A percentile compares a stretch with the other conserved stretches of the same genome.
Evolutionary conservation across 768 basidiomycete species (phyloP).

Genomic region (Psilocybe subaeruginosa): DNA sequence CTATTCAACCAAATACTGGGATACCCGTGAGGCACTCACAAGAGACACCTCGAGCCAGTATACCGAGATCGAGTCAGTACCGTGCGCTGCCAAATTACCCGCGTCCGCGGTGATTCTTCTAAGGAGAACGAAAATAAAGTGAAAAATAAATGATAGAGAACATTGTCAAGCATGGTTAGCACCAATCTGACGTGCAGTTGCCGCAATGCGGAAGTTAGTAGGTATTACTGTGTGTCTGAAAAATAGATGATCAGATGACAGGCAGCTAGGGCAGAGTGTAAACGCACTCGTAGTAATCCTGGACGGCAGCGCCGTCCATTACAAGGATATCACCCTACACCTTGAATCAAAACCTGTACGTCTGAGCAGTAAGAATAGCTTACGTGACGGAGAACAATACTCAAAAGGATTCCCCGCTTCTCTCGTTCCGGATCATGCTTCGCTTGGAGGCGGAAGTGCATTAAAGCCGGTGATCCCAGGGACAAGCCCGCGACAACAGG

Average conservation of each 20-base stretch:
- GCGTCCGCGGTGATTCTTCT: conserved; percentile 14
- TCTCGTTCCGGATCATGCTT: conserved; percentile 35
- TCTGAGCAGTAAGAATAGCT: conserved; percentile 19
- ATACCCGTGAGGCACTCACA: conserved; percentile 10
- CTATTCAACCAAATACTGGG: conserved; percentile 14
- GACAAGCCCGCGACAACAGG: conserved; percentile 77
- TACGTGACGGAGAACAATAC: conserved; percentile 70
- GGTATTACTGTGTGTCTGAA: conserved; percentile 76
- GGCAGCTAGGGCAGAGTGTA: background rate
- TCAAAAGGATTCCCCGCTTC: conserved; percentile 44
- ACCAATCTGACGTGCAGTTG: conserved; percentile 72
- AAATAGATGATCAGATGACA: background rate
- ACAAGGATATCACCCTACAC: conserved; percentile 74
- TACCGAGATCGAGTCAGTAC: conserved; percentile 25
- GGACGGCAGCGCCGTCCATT: conserved; percentile 74
- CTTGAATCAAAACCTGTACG: conserved; percentile 1
- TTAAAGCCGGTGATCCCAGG: conserved; percentile 74
- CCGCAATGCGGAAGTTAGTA: conserved; percentile 76
- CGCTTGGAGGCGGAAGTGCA: conserved; percentile 70
- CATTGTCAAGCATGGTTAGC: conserved; percentile 23
- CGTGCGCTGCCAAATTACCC: conserved; percentile 29
- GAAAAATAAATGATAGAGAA: conserved; percentile 8
- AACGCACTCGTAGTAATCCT: conserved; percentile 71
- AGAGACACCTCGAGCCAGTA: conserved; percentile 19
- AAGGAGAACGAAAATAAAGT: background rate